Percentiles rank a stretch among this genome's conserved stretches.
These are phyloP conservation scores for Lumnitzera littorea DNA, from an alignment of 345 rosid species.

Conservation along the genomic window DNA sequence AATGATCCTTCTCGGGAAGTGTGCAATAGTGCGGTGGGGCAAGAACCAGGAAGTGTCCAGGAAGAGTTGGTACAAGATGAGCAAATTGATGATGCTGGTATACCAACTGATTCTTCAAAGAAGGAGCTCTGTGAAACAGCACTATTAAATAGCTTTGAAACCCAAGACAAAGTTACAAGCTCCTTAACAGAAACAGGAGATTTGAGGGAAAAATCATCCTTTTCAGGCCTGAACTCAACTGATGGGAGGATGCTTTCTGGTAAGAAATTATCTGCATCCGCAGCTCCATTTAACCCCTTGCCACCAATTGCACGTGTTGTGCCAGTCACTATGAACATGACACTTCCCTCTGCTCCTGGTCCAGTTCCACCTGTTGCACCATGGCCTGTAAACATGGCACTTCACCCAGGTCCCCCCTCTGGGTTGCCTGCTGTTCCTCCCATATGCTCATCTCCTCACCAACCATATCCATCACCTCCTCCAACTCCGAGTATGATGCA, in stretches of 20 bases:
- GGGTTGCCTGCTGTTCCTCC: constrained; percentile 39
- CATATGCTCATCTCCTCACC: constrained; percentile 49
- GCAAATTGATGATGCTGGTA: constrained; percentile 22
- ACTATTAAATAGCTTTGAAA: constrained; percentile 19
- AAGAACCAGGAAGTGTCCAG: constrained; percentile 26
- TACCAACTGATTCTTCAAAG: constrained; percentile 32
- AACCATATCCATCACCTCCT: constrained; percentile 76
- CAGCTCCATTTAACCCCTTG: constrained; percentile 90
- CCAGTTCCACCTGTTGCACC: constrained; percentile 50
- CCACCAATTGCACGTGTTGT: constrained; percentile 52
- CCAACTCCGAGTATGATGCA: constrained; percentile 85
- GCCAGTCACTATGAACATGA: constrained; percentile 51
- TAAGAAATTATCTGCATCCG: constrained; percentile 92
- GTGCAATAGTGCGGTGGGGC: constrained; percentile 18
- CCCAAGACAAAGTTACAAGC: constrained; percentile 20
- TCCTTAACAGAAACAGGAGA: constrained; percentile 33
- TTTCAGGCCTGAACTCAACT: constrained; percentile 24
- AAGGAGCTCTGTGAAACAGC: constrained; percentile 32
- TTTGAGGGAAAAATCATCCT: constrained; percentile 44
- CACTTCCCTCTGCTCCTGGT: constrained; percentile 46
- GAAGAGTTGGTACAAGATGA: constrained; percentile 31
- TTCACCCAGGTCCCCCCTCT: constrained; percentile 63
- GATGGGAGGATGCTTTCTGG: constrained; percentile 43
- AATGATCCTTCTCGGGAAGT: constrained; percentile 23
- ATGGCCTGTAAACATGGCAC: constrained; percentile 82